Conservation (phyloP, 495 filamentous ascomycete genomes). For the Extremus antarcticus region DNA sequence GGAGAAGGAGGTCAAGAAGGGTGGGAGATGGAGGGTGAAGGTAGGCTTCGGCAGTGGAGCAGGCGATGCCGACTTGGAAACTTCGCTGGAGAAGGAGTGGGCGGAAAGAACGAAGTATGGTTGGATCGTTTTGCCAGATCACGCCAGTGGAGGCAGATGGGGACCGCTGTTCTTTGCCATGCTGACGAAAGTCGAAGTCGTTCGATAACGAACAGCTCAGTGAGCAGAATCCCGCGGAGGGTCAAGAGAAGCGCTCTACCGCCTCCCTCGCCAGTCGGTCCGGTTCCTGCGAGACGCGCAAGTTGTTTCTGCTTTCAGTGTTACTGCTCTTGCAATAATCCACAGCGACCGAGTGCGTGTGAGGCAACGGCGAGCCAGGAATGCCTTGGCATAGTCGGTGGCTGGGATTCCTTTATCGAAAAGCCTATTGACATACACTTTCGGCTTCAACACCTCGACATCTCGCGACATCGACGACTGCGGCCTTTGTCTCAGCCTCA, state of each 20-base stretch:
- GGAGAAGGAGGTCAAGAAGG: constrained; percentile 35
- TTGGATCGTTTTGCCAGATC: constrained; percentile 15
- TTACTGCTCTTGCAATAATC: too few species aligned
- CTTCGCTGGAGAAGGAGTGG: constrained; percentile 4
- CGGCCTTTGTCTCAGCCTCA: not conserved
- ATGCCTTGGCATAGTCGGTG: not conserved
- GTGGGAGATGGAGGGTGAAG: constrained; percentile 7
- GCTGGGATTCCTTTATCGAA: not conserved
- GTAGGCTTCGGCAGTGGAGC: constrained; percentile 1
- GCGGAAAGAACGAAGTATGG: constrained; percentile 14
- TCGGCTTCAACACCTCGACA: not conserved
- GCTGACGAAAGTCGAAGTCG: constrained; percentile 5
- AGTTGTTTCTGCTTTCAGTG: not conserved
- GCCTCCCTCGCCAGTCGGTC: too few species aligned
- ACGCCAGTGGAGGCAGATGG: constrained; percentile 9
- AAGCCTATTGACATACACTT: constrained; percentile 1
- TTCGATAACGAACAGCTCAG: not conserved
- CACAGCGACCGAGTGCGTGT: too few species aligned
- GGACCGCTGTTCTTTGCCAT: constrained; percentile 12
- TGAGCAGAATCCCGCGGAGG: too few species aligned
- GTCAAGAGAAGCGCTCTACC: too few species aligned
- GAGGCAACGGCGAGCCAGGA: not conserved
- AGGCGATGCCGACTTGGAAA: not conserved
- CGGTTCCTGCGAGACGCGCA: too few species aligned
- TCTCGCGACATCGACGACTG: not conserved